Conservation (phyloP, 2,329 filamentous ascomycete genomes). For the Scorias spongiosa region DNA sequence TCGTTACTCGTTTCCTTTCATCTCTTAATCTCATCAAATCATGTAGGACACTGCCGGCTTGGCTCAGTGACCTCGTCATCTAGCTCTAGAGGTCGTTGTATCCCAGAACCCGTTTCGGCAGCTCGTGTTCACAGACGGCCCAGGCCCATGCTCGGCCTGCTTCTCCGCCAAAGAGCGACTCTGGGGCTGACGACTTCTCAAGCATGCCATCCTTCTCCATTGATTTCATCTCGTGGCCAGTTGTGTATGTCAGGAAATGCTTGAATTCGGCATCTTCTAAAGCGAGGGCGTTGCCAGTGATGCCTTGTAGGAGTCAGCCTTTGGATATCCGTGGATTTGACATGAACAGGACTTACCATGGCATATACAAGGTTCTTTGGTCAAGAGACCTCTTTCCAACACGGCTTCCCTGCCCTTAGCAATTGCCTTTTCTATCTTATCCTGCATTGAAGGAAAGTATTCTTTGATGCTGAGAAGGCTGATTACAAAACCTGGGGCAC, state of each 20-base stretch:
- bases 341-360: slow-evolving; percentile 25
- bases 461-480: slow-evolving; percentile 41
- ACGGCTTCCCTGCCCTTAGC: slow-evolving; percentile 37
- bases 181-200: slow-evolving; percentile 35
- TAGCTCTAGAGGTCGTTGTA: slow-evolving; percentile 33
- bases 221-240: slow-evolving; percentile 39
- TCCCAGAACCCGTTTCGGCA: slow-evolving; percentile 32
- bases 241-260: slow-evolving; percentile 44
- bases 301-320: slow-evolving; percentile 26
- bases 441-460: slow-evolving; percentile 39
- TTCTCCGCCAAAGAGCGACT: slow-evolving; percentile 32
- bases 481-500: slow-evolving; percentile 46
- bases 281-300: slow-evolving; percentile 48
- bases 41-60: no score
- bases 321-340: background rate
- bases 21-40: no score
- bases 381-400: slow-evolving; percentile 43
- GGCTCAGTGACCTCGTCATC: no score
- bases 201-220: slow-evolving; percentile 38
- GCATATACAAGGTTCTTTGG: slow-evolving; percentile 50
- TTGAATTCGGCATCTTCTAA: slow-evolving; percentile 35
- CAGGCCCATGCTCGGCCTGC: slow-evolving; percentile 29
- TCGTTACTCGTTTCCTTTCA: no score
- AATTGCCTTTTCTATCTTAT: slow-evolving; percentile 39
- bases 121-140: slow-evolving; percentile 27